Percentiles rank a stretch among this genome's conserved stretches.
phyloP scores from a whole-genome alignment of 306 rosid species.

The Rubus idaeus region DNA sequence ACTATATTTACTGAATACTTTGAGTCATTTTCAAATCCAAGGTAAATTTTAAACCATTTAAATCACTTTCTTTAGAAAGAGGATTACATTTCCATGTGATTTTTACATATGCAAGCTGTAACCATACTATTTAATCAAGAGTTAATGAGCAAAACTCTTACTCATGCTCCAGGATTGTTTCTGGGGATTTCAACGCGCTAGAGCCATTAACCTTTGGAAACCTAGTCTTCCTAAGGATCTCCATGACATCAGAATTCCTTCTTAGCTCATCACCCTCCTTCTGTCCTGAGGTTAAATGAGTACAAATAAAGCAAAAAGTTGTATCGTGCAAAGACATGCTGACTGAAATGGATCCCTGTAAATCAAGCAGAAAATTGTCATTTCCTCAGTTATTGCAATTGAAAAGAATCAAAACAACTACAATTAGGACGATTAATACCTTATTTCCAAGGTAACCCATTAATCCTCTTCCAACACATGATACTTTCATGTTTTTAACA shows the following conservation, averaged over 20 bases:
- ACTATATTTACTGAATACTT: not conserved
- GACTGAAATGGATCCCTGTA: slow-evolving; percentile 94
- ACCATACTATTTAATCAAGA: slow-evolving; percentile 7
- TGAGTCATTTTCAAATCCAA: not conserved
- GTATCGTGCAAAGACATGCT: slow-evolving; percentile 98
- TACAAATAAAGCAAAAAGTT: slow-evolving; percentile 92
- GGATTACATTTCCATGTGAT: not conserved
- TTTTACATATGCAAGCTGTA: not conserved
- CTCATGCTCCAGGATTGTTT: slow-evolving; percentile 98
- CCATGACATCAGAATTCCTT: slow-evolving; percentile 95
- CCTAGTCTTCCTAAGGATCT: slow-evolving; percentile 90
- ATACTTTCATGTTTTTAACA: slow-evolving; percentile 87
- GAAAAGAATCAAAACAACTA: slow-evolving; percentile 4
- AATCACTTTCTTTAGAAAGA: not conserved
- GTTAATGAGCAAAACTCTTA: slow-evolving; percentile 42
- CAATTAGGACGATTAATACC: slow-evolving; percentile 44
- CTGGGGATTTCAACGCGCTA: slow-evolving; percentile 75
- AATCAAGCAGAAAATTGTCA: slow-evolving; percentile 33
- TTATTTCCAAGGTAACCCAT: slow-evolving; percentile 99
- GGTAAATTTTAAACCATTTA: not conserved
- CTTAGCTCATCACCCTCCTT: slow-evolving; percentile 97
- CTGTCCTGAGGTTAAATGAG: slow-evolving; percentile 95
- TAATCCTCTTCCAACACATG: slow-evolving; percentile 97
- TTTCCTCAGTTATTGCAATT: not conserved
- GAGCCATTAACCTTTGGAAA: slow-evolving; percentile 82